Base-by-base conservation (phyloP, 352 stramenopile species). In the Phytophthora sp. region DNA sequence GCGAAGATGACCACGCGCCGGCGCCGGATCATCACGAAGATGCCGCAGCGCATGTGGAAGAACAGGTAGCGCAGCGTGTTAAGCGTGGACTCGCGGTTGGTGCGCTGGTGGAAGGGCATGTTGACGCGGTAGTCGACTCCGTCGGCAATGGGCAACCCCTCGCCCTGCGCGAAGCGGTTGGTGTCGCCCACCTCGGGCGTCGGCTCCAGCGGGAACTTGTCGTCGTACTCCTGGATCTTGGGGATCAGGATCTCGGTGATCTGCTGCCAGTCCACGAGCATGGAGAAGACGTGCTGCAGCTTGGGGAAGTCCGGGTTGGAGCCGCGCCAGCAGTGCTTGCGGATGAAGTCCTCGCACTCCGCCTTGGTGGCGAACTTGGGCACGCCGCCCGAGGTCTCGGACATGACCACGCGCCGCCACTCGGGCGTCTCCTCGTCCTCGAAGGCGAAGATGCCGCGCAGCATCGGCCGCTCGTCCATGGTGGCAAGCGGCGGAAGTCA, bases 51-150 rank as follows among this genome's bases (percentile, higher is more conserved):
- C 92, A 99, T 99, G 83, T 99, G 96, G 75, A 97, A 92, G 72
- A 99, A 99, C 20, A 99, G 73, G 79, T 99, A 99, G 62, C 94
- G 93, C 53, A 99, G 84, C 30, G 97, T 99, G 69, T 99, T 98
- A 12, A 96, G 72, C 12, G 92, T 97, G 2, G 92, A 98, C 52
- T 87, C 81, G 35, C 84, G 87, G 46, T 82, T 95, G 4, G 82
- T 95, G 44, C 82, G 58, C 21, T 87, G 83, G 72, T 99, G 96
- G 80, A 99, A 97, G 21, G 92, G 95, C 49, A 98, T 77, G 54
- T 98, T 91, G 15, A 98, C 80, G 17, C 97, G 88, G 51, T 79
- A 78, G 58, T 89, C 75, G 28, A 97, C 76, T 27, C 76, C 76
- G 7, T 86, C 66, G 2, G 75, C 69, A 34, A 92, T 82, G 17